Evolutionary conservation across 2,329 filamentous ascomycete genomes (phyloP).

Genomic region (Colletotrichum godetiae): DNA sequence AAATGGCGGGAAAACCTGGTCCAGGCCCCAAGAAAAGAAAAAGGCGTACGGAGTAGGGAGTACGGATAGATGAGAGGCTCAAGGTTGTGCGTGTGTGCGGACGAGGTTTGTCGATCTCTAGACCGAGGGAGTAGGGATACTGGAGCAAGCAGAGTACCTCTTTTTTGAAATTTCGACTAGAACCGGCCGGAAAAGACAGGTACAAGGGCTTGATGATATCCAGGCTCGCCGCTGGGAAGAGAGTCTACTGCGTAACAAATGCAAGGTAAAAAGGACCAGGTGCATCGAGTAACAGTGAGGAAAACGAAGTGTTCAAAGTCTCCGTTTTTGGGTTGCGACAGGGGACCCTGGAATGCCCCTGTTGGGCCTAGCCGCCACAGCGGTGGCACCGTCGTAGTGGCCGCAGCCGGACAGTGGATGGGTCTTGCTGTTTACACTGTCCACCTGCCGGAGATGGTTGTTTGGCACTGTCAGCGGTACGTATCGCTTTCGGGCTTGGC

Average conservation of each 20-base stretch:
- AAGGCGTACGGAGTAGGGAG: background rate
- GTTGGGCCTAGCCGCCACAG: constrained; percentile 23
- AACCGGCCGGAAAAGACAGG: background rate
- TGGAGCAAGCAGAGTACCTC: background rate
- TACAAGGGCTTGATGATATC: background rate
- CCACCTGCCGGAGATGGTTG: background rate
- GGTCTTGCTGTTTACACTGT: background rate
- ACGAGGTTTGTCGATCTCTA: constrained; percentile 2
- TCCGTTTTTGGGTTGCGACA: constrained; percentile 17
- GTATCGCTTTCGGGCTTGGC: background rate
- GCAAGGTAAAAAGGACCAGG: background rate
- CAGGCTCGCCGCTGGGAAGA: background rate
- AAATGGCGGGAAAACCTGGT: constrained; percentile 4
- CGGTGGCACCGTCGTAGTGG: background rate
- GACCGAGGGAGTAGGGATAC: background rate
- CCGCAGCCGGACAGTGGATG: constrained; percentile 25
- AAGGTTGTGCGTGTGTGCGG: background rate
- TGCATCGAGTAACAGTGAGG: constrained; percentile 10
- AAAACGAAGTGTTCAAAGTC: constrained; percentile 18
- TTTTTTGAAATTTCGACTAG: background rate
- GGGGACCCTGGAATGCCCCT: constrained; percentile 8
- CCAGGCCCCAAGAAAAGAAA: background rate
- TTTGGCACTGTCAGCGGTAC: background rate
- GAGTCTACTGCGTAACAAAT: background rate
- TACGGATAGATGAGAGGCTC: too few relatives aligned